Conservation (phyloP, 345 rosid species). For the Salix koriyanagi region DNA sequence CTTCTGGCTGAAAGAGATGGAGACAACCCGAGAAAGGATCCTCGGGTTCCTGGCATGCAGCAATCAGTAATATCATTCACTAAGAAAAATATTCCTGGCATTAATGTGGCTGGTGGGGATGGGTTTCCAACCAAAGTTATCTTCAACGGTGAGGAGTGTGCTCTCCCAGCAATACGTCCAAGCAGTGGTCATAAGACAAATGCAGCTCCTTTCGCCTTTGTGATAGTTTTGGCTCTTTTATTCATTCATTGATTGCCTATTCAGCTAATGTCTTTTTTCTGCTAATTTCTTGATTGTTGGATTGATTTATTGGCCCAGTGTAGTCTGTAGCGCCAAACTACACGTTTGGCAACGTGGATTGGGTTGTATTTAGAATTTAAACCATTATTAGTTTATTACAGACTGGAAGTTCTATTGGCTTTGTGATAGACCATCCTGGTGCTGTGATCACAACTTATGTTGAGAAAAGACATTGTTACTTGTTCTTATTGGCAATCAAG, state of each 20-base stretch:
- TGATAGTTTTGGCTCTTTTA: neutral
- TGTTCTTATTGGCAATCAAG: no score
- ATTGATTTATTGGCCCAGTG: no score
- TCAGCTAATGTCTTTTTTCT: no score
- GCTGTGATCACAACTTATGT: no score
- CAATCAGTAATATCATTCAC: constrained; percentile 44
- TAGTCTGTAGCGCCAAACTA: neutral
- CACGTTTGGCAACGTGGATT: neutral
- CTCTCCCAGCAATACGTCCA: constrained; percentile 29
- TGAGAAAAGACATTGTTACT: no score
- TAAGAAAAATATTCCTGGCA: constrained; percentile 28
- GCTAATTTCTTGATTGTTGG: no score
- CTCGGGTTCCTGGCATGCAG: constrained; percentile 44
- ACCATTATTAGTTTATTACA: no score
- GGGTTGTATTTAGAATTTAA: neutral
- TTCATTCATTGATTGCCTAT: neutral
- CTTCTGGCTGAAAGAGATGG: constrained; percentile 36
- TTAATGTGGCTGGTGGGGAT: constrained; percentile 30
- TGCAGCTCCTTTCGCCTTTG: neutral
- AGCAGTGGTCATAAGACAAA: neutral
- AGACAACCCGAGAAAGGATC: constrained; percentile 34
- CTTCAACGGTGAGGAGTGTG: constrained; percentile 48
- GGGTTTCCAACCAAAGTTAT: constrained; percentile 43
- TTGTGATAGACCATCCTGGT: no score
- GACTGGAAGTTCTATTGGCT: no score